Base-by-base conservation (phyloP, 2,329 filamentous ascomycete genomes). In the Boeremia exigua region DNA sequence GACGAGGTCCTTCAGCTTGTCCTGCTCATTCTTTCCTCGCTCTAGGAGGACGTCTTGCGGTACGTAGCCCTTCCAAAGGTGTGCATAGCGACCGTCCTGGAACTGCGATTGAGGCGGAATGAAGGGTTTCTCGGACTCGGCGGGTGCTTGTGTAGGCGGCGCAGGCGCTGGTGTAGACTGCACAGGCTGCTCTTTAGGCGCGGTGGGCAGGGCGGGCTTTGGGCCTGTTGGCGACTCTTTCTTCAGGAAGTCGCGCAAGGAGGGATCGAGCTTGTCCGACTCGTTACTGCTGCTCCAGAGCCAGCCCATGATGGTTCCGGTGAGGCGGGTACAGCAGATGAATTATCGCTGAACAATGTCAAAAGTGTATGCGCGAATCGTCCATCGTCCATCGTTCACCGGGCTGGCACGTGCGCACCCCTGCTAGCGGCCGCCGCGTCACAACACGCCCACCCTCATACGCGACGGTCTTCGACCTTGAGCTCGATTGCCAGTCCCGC, bases 11-110 rank as follows among this genome's bases (percentile, higher is more conserved):
- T 85, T 83, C 62, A 96, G 83, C 74, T 90, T 89, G 71, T 96
- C 92, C 68, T 92, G 87, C 66, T 95, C 90, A 34, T 85, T 86
- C 72, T 89, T 89, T 17, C 82, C 82, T 58, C 86, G 86, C 44
- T 84, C 82, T 68, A 94, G 88, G 57, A 96, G 79, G 53, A 89
- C 81, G 32, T 81, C 73, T 48, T 90, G 86, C 8, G 94, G 88
- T 55, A 84, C 84, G 81, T 99, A 99, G 55, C 85, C 91, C 77
- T 92, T 94, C 95, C 95, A 99, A 29, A 99, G 81, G 73, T 98
- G 85, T 52, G 93, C 92, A 77, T 90, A 91, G 56, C 88, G 85
- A 60, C 88, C 88, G 72, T 91, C 88, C 69, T 84, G 82, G 69
- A 81, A 90, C 15, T 88, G 79, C 12, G 86, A 88, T 64, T 86